Percentiles rank a stretch among this genome's conserved stretches.
Evolutionary conservation across 768 basidiomycete genomes (phyloP).

Genomic region (Gyrodon lividus): DNA sequence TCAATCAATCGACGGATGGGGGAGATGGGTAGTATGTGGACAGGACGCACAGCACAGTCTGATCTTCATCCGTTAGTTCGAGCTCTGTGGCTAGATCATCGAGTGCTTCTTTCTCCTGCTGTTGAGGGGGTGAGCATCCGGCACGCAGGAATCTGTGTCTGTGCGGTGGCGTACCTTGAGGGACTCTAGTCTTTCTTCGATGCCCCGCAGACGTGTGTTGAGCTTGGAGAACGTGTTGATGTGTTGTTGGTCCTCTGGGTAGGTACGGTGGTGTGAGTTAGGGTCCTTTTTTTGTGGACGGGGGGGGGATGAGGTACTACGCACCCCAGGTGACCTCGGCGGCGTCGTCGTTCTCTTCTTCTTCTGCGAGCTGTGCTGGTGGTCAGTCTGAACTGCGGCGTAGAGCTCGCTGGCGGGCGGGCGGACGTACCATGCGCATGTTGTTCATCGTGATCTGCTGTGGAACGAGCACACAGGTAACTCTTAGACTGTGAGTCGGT

Average conservation of each 20-base stretch:
- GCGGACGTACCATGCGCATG: slow-evolving; percentile 55
- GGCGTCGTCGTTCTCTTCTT: slow-evolving; percentile 73
- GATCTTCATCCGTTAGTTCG: slow-evolving; percentile 85
- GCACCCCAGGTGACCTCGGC: slow-evolving; percentile 85
- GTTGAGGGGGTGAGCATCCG: background rate
- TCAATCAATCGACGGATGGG: slow-evolving; percentile 44
- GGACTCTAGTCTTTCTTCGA: slow-evolving; percentile 68
- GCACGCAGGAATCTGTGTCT: background rate
- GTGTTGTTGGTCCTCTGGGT: slow-evolving; percentile 76
- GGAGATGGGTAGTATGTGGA: slow-evolving; percentile 45
- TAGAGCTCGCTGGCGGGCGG: background rate
- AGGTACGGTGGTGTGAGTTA: background rate
- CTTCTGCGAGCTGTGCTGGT: slow-evolving; percentile 57
- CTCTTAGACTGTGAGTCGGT: no score
- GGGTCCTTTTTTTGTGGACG: slow-evolving; percentile 6
- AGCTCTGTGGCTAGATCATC: slow-evolving; percentile 87
- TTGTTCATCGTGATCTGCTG: slow-evolving; percentile 33
- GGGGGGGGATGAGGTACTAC: slow-evolving; percentile 23
- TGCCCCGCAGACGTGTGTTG: slow-evolving; percentile 70
- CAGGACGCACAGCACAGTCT: slow-evolving; percentile 64
- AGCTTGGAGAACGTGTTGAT: slow-evolving; percentile 93
- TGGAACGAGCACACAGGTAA: no score
- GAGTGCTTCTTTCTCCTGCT: slow-evolving; percentile 95
- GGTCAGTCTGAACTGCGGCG: slow-evolving; percentile 1
- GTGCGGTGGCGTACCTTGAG: slow-evolving; percentile 57